Evolutionary conservation across 2,329 filamentous ascomycete species (phyloP).

Genomic region (Bipolaris cookei): DNA sequence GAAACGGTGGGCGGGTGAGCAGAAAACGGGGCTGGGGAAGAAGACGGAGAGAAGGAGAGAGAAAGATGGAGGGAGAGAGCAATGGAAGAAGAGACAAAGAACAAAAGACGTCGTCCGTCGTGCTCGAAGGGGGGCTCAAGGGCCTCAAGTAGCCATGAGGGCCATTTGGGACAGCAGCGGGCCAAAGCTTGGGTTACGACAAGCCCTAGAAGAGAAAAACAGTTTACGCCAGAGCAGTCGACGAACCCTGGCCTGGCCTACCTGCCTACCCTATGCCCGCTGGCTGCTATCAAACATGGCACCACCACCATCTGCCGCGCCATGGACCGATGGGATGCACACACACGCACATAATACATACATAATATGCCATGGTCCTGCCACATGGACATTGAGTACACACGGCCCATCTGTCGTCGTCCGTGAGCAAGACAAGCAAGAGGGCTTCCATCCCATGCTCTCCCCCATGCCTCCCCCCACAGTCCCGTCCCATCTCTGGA

Average conservation of each 20-base stretch:
- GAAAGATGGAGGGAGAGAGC: constrained; percentile 22
- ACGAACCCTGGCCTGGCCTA: constrained; percentile 18
- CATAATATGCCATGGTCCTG: too few species aligned
- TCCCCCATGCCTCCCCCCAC: neutral
- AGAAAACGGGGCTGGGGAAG: constrained; percentile 24
- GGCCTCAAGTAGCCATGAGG: constrained; percentile 39
- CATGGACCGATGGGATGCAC: too few species aligned
- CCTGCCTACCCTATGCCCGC: neutral
- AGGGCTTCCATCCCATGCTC: too few species aligned
- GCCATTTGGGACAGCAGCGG: constrained; percentile 42
- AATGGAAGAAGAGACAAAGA: constrained; percentile 27
- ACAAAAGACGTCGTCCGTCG: constrained; percentile 30
- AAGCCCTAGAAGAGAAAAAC: constrained; percentile 38
- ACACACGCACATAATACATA: too few species aligned
- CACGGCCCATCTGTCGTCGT: neutral
- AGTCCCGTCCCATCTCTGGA: too few species aligned
- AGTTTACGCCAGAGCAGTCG: constrained; percentile 38
- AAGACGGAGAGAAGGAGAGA: constrained; percentile 26
- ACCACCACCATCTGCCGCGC: neutral
- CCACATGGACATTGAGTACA: too few species aligned
- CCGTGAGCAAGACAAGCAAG: too few species aligned
- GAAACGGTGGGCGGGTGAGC: constrained; percentile 20
- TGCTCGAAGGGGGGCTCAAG: constrained; percentile 19
- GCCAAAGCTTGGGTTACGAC: constrained; percentile 46
- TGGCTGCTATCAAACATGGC: constrained; percentile 21